Conservation (phyloP, 805 yeast species). For the Isabelozyma pseudorhagii region DNA sequence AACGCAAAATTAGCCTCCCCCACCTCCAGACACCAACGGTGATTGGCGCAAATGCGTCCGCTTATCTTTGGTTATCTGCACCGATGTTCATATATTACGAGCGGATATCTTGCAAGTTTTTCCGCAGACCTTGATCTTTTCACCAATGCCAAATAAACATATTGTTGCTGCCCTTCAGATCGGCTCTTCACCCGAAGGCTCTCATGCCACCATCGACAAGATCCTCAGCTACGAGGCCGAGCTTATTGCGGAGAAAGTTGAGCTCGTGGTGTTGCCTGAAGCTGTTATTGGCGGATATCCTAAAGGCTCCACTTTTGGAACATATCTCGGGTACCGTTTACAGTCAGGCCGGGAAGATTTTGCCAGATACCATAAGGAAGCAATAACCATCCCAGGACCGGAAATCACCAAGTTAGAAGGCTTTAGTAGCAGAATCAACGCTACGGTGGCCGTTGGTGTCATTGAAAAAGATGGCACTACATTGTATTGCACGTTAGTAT, state of each 20-base stretch:
- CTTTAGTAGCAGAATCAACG: conserved; percentile 28
- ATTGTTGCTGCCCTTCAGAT: conserved; percentile 44
- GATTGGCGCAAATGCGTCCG: too few species aligned
- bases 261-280: conserved; percentile 44
- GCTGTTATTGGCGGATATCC: conserved; percentile 48
- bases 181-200: conserved; percentile 37
- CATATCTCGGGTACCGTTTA: conserved; percentile 40
- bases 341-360: conserved; percentile 41
- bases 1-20: background rate
- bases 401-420: conserved; percentile 31
- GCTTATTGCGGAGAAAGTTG: conserved; percentile 25
- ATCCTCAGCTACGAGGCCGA: conserved; percentile 36
- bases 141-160: conserved; percentile 7
- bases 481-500: conserved; percentile 39
- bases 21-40: too few species aligned
- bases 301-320: conserved; percentile 41
- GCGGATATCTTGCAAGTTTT: background rate
- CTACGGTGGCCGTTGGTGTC: conserved; percentile 37
- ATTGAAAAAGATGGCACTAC: conserved; percentile 36
- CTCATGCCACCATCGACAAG: conserved; percentile 32
- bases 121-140: background rate
- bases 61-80: too few species aligned
- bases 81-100: background rate
- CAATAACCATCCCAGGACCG: conserved; percentile 32
- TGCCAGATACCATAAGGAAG: conserved; percentile 29